phyloP scores from a whole-genome alignment of 1,284 basidiomycete species.

The Entoloma clypeatum region DNA sequence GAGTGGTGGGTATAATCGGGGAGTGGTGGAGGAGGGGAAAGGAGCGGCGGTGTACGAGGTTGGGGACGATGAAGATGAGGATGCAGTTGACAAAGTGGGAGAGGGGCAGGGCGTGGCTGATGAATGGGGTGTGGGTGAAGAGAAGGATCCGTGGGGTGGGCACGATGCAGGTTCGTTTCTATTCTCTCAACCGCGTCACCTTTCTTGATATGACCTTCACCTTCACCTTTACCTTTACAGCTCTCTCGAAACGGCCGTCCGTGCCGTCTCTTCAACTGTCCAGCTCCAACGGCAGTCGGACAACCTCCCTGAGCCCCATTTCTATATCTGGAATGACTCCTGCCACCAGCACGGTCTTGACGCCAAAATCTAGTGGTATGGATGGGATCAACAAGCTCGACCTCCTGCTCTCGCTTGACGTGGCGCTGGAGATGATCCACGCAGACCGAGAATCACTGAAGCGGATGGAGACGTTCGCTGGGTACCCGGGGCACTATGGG shows the following conservation, averaged over 20 bases:
- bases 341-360: no score
- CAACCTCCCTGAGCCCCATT: background rate
- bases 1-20: constrained; percentile 14
- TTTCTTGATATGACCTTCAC: background rate
- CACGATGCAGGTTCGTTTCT: constrained; percentile 7
- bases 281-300: no score
- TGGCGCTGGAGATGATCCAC: constrained; percentile 90
- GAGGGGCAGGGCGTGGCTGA: constrained; percentile 12
- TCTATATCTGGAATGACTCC: background rate
- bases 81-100: constrained; percentile 23
- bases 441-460: constrained; percentile 88
- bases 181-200: background rate
- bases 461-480: constrained; percentile 84
- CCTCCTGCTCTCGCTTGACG: constrained; percentile 86
- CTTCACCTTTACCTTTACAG: background rate
- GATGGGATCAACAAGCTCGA: constrained; percentile 65
- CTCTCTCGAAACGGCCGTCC: constrained; percentile 5
- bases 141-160: constrained; percentile 15
- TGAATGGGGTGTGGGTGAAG: constrained; percentile 10
- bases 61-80: constrained; percentile 51
- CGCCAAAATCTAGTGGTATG: constrained; percentile 7
- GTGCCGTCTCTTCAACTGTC: no score
- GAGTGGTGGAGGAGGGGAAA: constrained; percentile 36
- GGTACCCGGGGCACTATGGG: constrained; percentile 82
- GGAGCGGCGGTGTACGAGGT: constrained; percentile 58